Conservation (phyloP, 2,329 filamentous ascomycete genomes). For the Boeremia lycopersici region DNA sequence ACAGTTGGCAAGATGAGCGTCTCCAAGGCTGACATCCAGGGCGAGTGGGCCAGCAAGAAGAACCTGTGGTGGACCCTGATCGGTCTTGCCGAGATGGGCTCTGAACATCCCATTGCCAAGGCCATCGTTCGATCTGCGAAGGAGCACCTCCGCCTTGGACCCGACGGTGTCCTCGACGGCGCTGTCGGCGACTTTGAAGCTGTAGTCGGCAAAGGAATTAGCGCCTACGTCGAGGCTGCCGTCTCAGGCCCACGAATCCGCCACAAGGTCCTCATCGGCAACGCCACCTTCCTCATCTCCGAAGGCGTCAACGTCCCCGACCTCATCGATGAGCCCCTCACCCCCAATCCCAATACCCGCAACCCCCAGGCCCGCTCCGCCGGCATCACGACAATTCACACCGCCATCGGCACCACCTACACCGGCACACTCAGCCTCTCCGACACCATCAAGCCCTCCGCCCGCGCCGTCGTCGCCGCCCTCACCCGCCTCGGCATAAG, state of each 20-base stretch:
- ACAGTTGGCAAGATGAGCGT: slow-evolving; percentile 97
- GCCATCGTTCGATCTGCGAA: slow-evolving; percentile 81
- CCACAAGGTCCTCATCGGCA: slow-evolving; percentile 84
- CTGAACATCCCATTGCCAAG: slow-evolving; percentile 93
- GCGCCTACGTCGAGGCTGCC: slow-evolving; percentile 78
- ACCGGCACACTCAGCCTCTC: slow-evolving; percentile 82
- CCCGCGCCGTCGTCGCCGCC: slow-evolving; percentile 78
- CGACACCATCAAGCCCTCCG: slow-evolving; percentile 89
- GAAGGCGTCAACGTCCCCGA: slow-evolving; percentile 70
- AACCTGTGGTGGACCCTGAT: slow-evolving; percentile 95
- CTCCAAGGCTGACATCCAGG: slow-evolving; percentile 69
- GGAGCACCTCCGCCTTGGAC: slow-evolving; percentile 71
- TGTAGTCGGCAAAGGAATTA: slow-evolving; percentile 82
- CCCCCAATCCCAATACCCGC: slow-evolving; percentile 37
- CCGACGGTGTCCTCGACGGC: slow-evolving; percentile 78
- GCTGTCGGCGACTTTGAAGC: slow-evolving; percentile 84
- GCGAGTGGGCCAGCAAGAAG: slow-evolving; percentile 71
- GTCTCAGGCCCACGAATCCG: slow-evolving; percentile 69
- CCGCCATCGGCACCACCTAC: slow-evolving; percentile 82
- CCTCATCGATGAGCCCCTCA: slow-evolving; percentile 58
- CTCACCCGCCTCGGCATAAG: slow-evolving; percentile 84
- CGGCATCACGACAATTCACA: slow-evolving; percentile 88
- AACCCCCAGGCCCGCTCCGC: slow-evolving; percentile 54
- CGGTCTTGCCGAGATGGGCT: slow-evolving; percentile 92
- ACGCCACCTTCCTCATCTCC: slow-evolving; percentile 75